phyloP scores from a whole-genome alignment of 306 rosid species.

The Ceratonia siliqua region DNA sequence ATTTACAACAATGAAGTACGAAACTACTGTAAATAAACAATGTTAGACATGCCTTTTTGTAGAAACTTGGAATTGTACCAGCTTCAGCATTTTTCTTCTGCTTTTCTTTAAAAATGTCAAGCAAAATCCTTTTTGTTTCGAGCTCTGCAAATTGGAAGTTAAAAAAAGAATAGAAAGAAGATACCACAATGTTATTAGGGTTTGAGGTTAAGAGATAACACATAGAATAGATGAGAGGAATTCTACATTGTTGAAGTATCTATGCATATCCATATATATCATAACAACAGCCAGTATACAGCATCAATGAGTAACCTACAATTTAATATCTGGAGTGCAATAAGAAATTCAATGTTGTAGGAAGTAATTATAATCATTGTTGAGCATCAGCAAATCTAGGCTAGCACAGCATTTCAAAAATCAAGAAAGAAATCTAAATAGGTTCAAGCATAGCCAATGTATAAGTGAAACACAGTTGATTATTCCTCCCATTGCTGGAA shows the following conservation, averaged over 20 bases:
- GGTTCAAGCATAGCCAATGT: not conserved
- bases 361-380: not conserved
- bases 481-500: not conserved
- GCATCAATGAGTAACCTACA: not conserved
- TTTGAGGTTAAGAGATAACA: not conserved
- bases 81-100: constrained; percentile 93
- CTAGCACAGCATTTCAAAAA: not conserved
- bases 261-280: not conserved
- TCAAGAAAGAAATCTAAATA: not conserved
- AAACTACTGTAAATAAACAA: constrained; percentile 6
- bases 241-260: not conserved
- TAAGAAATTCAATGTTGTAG: not conserved
- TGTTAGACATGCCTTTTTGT: constrained; percentile 80
- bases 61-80: constrained; percentile 92
- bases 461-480: not conserved
- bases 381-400: not conserved
- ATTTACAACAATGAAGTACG: constrained; percentile 18
- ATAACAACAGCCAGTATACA: not conserved
- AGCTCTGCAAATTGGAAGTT: constrained; percentile 62
- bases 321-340: not conserved
- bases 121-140: constrained; percentile 95
- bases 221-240: not conserved
- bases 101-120: constrained; percentile 96
- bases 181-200: not conserved
- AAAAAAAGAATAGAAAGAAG: not conserved